Base-by-base conservation (phyloP, 495 filamentous ascomycete species). In the Aspergillus sclerotioniger region DNA sequence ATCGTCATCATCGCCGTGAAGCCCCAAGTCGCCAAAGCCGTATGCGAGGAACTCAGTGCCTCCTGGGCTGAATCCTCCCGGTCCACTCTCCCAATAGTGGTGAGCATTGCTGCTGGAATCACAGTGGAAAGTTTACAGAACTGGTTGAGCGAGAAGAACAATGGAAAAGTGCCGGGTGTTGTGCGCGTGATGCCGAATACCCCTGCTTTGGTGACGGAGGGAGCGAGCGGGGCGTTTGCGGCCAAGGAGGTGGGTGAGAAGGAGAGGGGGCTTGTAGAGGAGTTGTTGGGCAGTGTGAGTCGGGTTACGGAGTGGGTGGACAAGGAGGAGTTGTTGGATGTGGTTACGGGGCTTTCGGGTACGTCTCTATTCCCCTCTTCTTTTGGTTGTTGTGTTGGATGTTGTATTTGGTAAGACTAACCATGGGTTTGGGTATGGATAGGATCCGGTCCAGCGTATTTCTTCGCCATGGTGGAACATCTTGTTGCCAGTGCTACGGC, bases 11-110 rank as follows among this genome's bases (percentile, higher is more conserved):
- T 90, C 56, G 87, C 89, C 56, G 84, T 82, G n/a, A 85, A 90
- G 67, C 85, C 81, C 45, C 73, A 90, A 54, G 82, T 96, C 19
- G 86, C 90, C 15, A 92, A 95, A 74, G 86, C 87, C 25, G 93
- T 94, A 5, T 90, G 96, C 55, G 91, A 96, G 80, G 90, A 96
- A 80, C 89, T 88, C 54, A 92, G 90, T 13, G 90, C 91, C 58
- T 90, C 90, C 3, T 80, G 92, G 62, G n/a, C n/a, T n/a, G n/a
- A n/a, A n/a, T 85, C 91, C 66, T 67, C 88, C 49, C 90, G 91
- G 41, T 84, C 88, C 69, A 83, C 85, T 1, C 56, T 78, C 21
- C 80, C 80, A 13, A 63, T 81, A 32, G 65, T 76, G 8, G 72
- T 75, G 13, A 74, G 71, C 53, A 76, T 76, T 41, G 74, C 74